Evolutionary conservation across 768 basidiomycete species (phyloP).

Genomic region (Phylloporus arenicola): DNA sequence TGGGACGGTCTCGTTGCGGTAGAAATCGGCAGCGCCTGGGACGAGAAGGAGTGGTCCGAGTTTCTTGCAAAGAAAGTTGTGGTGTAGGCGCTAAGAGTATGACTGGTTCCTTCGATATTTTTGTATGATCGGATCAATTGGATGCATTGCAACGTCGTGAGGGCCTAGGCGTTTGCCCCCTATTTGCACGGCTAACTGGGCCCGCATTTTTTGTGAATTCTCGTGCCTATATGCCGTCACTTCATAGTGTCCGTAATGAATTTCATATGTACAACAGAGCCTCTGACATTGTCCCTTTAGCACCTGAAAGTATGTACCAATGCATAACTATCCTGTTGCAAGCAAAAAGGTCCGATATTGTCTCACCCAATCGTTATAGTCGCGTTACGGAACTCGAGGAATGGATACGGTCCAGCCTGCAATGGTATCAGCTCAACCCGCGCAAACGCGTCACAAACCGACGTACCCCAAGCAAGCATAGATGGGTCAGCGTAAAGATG

Average conservation of each 20-base stretch:
- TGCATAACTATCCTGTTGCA: too few relatives aligned
- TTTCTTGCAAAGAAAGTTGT: slow-evolving; percentile 60
- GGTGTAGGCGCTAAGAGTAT: slow-evolving; percentile 23
- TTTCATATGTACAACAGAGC: neutral
- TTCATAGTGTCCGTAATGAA: neutral
- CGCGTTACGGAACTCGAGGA: slow-evolving; percentile 27
- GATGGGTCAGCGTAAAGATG: slow-evolving; percentile 27
- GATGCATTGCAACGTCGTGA: too few relatives aligned
- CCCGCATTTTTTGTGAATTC: neutral
- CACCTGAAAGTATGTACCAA: neutral
- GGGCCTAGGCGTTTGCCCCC: neutral
- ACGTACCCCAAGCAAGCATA: slow-evolving; percentile 28
- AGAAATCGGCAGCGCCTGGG: slow-evolving; percentile 80
- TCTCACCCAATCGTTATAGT: slow-evolving; percentile 17
- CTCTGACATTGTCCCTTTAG: neutral
- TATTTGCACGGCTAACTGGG: neutral
- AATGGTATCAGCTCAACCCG: neutral
- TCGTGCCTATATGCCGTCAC: neutral
- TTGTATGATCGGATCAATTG: neutral
- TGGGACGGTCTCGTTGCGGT: slow-evolving; percentile 72
- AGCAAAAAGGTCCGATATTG: neutral
- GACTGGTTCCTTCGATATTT: neutral
- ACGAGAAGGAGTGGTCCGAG: slow-evolving; percentile 70
- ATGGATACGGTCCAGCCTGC: slow-evolving; percentile 22
- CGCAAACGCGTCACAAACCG: neutral